A percentile compares a stretch with the other conserved stretches of the same genome.
These are phyloP conservation scores for Entomortierella parvispora DNA, from an alignment of 192 early-diverging fungal genomes.

Conservation along the genomic window DNA sequence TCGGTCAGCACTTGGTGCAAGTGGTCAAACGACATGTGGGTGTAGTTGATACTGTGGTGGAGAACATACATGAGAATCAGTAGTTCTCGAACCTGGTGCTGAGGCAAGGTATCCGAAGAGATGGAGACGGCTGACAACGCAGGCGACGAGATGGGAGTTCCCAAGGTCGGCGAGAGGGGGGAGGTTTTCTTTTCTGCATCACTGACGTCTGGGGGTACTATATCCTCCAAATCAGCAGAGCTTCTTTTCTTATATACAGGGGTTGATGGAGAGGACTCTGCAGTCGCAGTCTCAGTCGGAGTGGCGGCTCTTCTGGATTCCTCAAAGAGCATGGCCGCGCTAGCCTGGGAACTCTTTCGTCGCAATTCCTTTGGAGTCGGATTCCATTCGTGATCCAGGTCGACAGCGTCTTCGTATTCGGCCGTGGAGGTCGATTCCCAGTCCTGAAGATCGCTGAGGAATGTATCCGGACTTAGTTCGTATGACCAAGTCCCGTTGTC, in stretches of 20 bases:
- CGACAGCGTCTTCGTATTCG: slow-evolving; percentile 45
- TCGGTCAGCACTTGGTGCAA: slow-evolving; percentile 34
- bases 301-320: slow-evolving; percentile 24
- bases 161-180: slow-evolving; percentile 22
- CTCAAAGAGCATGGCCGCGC: not conserved
- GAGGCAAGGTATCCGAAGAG: slow-evolving; percentile 29
- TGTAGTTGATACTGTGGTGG: slow-evolving; percentile 48
- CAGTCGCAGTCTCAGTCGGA: slow-evolving; percentile 26
- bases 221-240: no score
- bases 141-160: slow-evolving; percentile 26
- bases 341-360: slow-evolving; percentile 32
- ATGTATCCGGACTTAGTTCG: slow-evolving; percentile 28
- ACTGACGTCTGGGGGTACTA: no score
- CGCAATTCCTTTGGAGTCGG: slow-evolving; percentile 29
- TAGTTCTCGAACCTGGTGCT: slow-evolving; percentile 44
- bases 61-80: slow-evolving; percentile 46
- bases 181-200: slow-evolving; percentile 7
- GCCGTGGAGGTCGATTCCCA: slow-evolving; percentile 47
- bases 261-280: not conserved
- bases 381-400: slow-evolving; percentile 41
- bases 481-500: slow-evolving; percentile 35
- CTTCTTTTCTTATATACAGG: no score
- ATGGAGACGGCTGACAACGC: slow-evolving; percentile 34
- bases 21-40: slow-evolving; percentile 43
- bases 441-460: slow-evolving; percentile 35